These are phyloP conservation scores for Naganishia antarctica DNA, from an alignment of 768 basidiomycete genomes.

Conservation along the genomic window DNA sequence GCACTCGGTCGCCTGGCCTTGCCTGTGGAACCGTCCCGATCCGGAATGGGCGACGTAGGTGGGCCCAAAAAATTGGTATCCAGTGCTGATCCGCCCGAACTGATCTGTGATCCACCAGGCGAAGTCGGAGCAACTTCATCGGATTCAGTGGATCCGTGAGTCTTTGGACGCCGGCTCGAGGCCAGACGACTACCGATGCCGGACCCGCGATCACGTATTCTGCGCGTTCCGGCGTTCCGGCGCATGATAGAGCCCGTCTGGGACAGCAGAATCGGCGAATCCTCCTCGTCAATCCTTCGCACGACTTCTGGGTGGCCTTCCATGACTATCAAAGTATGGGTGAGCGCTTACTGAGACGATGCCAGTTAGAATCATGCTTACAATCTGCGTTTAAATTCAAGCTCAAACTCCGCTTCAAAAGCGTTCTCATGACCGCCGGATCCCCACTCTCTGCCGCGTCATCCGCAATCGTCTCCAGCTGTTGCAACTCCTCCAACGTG, in stretches of 20 bases:
- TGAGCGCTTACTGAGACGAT: no score
- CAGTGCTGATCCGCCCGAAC: neutral
- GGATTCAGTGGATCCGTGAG: neutral
- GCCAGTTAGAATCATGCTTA: constrained; percentile 52
- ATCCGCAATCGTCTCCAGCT: constrained; percentile 85
- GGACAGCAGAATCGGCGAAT: constrained; percentile 81
- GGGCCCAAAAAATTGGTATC: neutral
- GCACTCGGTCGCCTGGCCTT: constrained; percentile 2
- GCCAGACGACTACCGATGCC: constrained; percentile 1
- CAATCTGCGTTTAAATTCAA: constrained; percentile 78
- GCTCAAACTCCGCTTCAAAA: constrained; percentile 79
- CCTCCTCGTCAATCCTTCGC: constrained; percentile 62
- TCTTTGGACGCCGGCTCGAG: constrained; percentile 9
- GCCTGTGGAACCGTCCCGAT: neutral
- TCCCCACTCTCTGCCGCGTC: constrained; percentile 79
- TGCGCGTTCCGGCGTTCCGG: constrained; percentile 88
- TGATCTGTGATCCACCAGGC: neutral
- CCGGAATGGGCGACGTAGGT: neutral
- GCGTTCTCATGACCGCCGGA: constrained; percentile 69
- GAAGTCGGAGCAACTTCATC: constrained; percentile 1
- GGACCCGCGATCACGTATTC: constrained; percentile 7
- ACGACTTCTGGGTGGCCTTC: constrained; percentile 18
- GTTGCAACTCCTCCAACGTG: constrained; percentile 89
- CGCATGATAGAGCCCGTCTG: constrained; percentile 84
- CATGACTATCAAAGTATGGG: neutral